Evolutionary conservation across 352 stramenopile genomes (phyloP), one percentile per base, ranked within the genome.

Genomic region (Phytophthora sp.): DNA sequence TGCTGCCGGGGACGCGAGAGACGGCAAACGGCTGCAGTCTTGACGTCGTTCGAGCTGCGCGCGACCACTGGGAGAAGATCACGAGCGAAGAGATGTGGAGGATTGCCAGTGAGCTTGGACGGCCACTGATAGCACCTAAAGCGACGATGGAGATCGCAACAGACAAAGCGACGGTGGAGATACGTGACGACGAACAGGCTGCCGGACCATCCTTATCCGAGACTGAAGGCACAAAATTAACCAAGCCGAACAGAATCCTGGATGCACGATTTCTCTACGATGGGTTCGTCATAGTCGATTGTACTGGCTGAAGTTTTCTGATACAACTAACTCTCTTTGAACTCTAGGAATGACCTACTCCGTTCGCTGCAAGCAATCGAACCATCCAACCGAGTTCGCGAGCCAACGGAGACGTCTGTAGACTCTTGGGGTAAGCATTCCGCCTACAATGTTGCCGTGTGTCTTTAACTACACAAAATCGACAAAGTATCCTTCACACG

Each of bases 81-180:
- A 90, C 82, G 29, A 79, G 78, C 20, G 82, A 91, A 8, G 80
- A 91, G 66, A 84, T 94, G 58, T 50, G 91, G 41, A 64, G 73
- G 7, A 74, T 90, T 18, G 78, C 71, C n/a, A 78, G 53, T 30
- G 83, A 94, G 30, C 53, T 76, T 1, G 57, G 63, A 3, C 74
- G 66, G 20, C 66, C 81, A 20, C 72, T 90, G 3, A 30, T 86
- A n/a, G 45, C 51, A 12, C 23, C 38, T 11, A 67, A 61, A 50
- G 16, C 23, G 4, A 46, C 11, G 7, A 16, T 27, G 18, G 42
- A 35, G n/a, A 50, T 20, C 20, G 5, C 45, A 46, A n/a, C n/a
- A n/a, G n/a, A n/a, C n/a, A n/a, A n/a, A n/a, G n/a, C n/a, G n/a
- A n/a, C n/a, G n/a, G n/a, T n/a, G n/a, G n/a, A n/a, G 18, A 27